A percentile compares a stretch with the other conserved stretches of the same genome.
phyloP scores from a whole-genome alignment of 1,139 yeast species.

The Nakaseomyces uthaithaninus region DNA sequence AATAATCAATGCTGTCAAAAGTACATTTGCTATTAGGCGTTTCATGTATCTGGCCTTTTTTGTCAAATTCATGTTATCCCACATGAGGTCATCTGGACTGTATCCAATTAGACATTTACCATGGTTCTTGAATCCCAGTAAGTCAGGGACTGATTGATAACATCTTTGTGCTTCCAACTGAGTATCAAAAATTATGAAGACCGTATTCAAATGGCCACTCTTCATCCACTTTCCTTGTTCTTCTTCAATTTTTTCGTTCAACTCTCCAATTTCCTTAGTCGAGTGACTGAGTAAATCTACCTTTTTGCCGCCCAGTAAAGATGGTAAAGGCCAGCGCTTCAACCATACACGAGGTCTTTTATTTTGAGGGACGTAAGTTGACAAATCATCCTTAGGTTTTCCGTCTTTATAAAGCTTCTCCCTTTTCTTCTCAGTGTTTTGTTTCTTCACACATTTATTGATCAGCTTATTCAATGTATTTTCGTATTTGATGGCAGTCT shows the following conservation, averaged over 20 bases:
- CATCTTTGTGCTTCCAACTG: constrained; percentile 69
- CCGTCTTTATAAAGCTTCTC: constrained; percentile 23
- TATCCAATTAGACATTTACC: constrained; percentile 48
- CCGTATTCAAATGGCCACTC: constrained; percentile 43
- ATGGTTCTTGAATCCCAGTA: constrained; percentile 30
- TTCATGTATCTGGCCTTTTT: constrained; percentile 50
- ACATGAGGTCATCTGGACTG: constrained; percentile 54
- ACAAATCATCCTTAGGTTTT: constrained; percentile 44
- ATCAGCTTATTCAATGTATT: constrained; percentile 48
- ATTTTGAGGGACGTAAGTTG: constrained; percentile 45
- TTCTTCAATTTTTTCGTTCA: constrained; percentile 47
- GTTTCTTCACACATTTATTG: constrained; percentile 47
- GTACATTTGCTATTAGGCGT: constrained; percentile 44
- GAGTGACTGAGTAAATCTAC: constrained; percentile 56
- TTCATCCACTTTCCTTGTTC: constrained; percentile 39
- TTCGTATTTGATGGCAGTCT: constrained; percentile 51
- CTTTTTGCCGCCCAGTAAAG: constrained; percentile 37
- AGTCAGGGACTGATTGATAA: constrained; percentile 48
- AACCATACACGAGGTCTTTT: constrained; percentile 50
- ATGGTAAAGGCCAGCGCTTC: constrained; percentile 10
- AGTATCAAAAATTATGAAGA: constrained; percentile 61
- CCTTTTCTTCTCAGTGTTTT: constrained; percentile 44
- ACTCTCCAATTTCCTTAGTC: constrained; percentile 44
- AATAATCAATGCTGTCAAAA: constrained; percentile 48
- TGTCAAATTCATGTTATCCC: constrained; percentile 56